Conservation (phyloP, 2,329 filamentous ascomycete genomes). For the Neoscytalidium dimidiatum region DNA sequence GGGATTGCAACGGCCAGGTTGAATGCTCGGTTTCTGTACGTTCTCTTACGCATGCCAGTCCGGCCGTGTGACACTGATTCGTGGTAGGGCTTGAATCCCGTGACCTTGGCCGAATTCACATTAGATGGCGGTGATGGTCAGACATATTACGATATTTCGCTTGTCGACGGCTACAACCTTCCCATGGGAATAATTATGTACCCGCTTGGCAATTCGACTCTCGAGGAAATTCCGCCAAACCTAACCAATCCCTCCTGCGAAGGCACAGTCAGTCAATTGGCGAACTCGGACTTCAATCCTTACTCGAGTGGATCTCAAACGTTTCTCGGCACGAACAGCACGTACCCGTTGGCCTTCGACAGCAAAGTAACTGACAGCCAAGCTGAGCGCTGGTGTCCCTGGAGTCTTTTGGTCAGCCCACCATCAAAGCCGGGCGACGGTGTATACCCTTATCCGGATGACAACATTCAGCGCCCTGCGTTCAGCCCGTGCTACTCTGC, state of each 20-base stretch:
- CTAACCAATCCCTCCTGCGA: slow-evolving; percentile 77
- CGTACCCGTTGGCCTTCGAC: slow-evolving; percentile 70
- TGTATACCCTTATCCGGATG: slow-evolving; percentile 79
- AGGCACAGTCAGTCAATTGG: slow-evolving; percentile 65
- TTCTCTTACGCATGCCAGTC: slow-evolving; percentile 25
- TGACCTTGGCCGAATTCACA: slow-evolving; percentile 80
- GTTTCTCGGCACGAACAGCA: slow-evolving; percentile 63
- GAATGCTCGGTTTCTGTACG: slow-evolving; percentile 70
- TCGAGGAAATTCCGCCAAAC: slow-evolving; percentile 69
- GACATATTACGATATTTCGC: slow-evolving; percentile 81
- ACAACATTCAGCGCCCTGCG: slow-evolving; percentile 66
- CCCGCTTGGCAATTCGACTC: slow-evolving; percentile 59
- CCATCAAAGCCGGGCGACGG: slow-evolving; percentile 72
- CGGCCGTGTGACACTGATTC: neutral
- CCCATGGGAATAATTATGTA: slow-evolving; percentile 61
- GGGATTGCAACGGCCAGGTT: slow-evolving; percentile 72
- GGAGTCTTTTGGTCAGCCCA: slow-evolving; percentile 69
- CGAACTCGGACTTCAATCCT: slow-evolving; percentile 45
- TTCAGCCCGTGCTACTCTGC: slow-evolving; percentile 80
- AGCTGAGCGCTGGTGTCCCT: slow-evolving; percentile 75
- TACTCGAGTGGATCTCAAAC: slow-evolving; percentile 51
- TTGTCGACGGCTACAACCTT: slow-evolving; percentile 84
- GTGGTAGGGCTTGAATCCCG: slow-evolving; percentile 68
- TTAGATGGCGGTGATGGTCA: slow-evolving; percentile 67
- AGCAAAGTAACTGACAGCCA: slow-evolving; percentile 56